Conservation (phyloP, 164 flowering plant genomes). For the Magnolia changhungtana region DNA sequence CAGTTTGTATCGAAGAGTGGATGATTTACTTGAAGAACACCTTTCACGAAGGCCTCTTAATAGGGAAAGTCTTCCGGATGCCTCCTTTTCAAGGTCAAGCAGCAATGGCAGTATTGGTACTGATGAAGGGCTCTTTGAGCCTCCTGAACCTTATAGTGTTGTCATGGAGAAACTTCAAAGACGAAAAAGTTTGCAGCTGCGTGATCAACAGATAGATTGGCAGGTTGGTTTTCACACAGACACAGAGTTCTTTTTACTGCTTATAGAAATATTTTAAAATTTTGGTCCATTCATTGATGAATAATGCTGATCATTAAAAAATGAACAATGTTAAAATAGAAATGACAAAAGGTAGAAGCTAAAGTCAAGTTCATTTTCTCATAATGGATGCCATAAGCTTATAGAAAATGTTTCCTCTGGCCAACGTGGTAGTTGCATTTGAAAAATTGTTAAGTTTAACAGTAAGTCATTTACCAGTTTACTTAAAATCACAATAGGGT, state of each 20-base stretch:
- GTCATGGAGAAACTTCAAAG: slow-evolving; percentile 54
- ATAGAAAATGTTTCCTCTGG: no score
- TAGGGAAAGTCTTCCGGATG: slow-evolving; percentile 27
- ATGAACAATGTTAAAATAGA: not conserved
- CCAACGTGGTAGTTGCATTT: no score
- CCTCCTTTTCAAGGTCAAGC: slow-evolving; percentile 49
- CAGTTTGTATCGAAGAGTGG: slow-evolving; percentile 64
- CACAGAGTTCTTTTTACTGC: not conserved
- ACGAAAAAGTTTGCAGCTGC: slow-evolving; percentile 59
- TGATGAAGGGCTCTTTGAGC: slow-evolving; percentile 75
- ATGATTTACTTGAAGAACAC: slow-evolving; percentile 49
- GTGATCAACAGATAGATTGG: slow-evolving; percentile 71
- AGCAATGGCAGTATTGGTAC: slow-evolving; percentile 48
- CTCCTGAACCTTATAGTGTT: slow-evolving; percentile 50
- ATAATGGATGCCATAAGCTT: not conserved
- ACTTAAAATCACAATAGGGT: not conserved
- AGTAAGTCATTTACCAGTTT: not conserved
- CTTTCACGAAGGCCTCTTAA: slow-evolving; percentile 46
- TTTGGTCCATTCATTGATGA: not conserved
- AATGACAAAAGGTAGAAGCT: not conserved
- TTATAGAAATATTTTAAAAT: not conserved
- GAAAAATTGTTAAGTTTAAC: not conserved
- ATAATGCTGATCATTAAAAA: not conserved
- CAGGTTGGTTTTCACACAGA: slow-evolving; percentile 48
- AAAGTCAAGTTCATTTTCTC: not conserved